Percentiles rank a stretch among this genome's conserved stretches.
phyloP scores from a whole-genome alignment of 345 rosid genomes.

The Mercurialis annua region DNA sequence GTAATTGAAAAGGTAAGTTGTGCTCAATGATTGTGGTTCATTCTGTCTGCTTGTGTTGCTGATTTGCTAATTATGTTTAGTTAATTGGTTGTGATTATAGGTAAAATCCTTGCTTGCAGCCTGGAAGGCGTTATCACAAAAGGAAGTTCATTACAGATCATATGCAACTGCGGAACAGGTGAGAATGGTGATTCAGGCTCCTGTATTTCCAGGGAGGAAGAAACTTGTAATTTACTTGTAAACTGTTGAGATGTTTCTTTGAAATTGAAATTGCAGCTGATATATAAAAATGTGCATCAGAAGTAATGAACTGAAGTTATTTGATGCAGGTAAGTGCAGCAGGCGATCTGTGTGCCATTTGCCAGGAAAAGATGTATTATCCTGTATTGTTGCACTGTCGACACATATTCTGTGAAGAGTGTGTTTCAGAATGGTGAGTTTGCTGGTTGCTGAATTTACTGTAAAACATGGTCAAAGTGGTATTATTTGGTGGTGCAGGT shows the following conservation, averaged over 20 bases:
- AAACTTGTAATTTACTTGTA: neutral
- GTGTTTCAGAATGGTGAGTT: constrained; percentile 90
- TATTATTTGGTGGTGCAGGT: constrained; percentile 41
- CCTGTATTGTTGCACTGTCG: constrained; percentile 82
- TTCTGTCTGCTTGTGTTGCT: too few relatives aligned
- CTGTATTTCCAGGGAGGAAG: neutral
- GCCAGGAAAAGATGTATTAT: constrained; percentile 98
- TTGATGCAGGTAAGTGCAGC: constrained; percentile 75
- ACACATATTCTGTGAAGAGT: constrained; percentile 94
- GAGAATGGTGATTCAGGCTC: constrained; percentile 18
- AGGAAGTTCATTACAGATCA: constrained; percentile 88
- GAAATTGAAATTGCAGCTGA: neutral
- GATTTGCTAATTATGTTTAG: neutral
- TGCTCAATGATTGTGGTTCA: neutral
- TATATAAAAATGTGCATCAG: too few relatives aligned
- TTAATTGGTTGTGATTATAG: constrained; percentile 24
- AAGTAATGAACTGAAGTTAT: neutral
- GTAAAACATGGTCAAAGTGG: neutral
- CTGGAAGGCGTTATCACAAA: constrained; percentile 74
- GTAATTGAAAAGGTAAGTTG: constrained; percentile 60
- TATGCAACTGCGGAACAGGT: constrained; percentile 96
- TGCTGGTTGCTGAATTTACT: neutral
- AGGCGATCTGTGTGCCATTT: constrained; percentile 90
- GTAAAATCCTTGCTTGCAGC: constrained; percentile 82
- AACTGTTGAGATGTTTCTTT: neutral